Evolutionary conservation across 116 monocot species (phyloP), one percentile per base, ranked within the genome.

Genomic region (Posidonia oceanica): DNA sequence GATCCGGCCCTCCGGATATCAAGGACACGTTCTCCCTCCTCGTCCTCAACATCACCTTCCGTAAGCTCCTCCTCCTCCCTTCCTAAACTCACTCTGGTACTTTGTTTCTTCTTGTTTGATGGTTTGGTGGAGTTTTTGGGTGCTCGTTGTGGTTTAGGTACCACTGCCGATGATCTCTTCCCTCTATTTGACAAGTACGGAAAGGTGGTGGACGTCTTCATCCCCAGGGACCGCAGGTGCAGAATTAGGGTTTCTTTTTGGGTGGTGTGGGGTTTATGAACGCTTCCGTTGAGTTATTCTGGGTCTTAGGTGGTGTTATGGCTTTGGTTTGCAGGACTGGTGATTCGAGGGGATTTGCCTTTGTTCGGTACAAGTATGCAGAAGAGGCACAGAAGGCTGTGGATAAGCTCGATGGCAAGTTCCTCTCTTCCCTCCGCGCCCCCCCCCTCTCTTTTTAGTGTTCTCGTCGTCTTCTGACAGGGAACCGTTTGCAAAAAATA

Each of bases 311-410:
- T 44, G 23, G 54, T 67, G 3, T 67, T 4, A 8, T 36, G 8
- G 39, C 15, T 10, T 63, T 59, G 54, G 64, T 18, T 41, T 61
- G 48, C 67, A 97, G 97, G 83, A 92, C 83, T 57, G 91, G 97
- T 17, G 97, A 97, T 5, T 97, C 97, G 13, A 76, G 97, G 55
- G 97, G 97, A 0, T 97, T 97, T 73, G 97, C 92, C 15, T 97
- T 97, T 71, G 97, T 97, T 75, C 75, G 92, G 63, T 97, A 89
- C 72, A 97, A 97, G 64, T 87, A 97, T 48, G 86, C 87, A 3
- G 87, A 92, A n/a, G 97, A 97, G 78, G 97, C 92, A 3, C 92
- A 97, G 74, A 91, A 83, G 66, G 97, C 97, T 14, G 89, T 97
- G 15, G 92, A 91, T 3, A 87, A 69, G 71, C 92, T 97, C 64